phyloP scores from a whole-genome alignment of 1,284 basidiomycete species.

The Leccinum idahoense region DNA sequence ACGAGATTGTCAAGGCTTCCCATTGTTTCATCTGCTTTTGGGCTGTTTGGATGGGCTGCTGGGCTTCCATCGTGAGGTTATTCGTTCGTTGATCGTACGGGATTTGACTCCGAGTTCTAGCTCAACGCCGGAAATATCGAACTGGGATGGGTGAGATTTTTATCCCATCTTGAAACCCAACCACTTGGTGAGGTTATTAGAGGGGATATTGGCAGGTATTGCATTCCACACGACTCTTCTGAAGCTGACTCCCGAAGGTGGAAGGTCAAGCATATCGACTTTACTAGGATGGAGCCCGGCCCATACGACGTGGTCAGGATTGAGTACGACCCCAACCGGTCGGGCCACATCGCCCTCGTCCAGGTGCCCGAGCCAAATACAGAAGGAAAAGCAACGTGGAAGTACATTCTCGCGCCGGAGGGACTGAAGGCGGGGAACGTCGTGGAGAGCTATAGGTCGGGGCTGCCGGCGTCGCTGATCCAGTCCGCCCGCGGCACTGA shows the following conservation, averaged over 20 bases:
- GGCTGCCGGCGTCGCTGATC: slow-evolving; percentile 74
- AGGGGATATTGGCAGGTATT: no score
- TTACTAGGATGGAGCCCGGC: slow-evolving; percentile 71
- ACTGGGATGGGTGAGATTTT: slow-evolving; percentile 37
- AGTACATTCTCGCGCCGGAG: slow-evolving; percentile 81
- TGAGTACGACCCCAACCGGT: slow-evolving; percentile 94
- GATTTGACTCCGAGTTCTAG: slow-evolving; percentile 21
- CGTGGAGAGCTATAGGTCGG: slow-evolving; percentile 83
- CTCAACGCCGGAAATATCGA: slow-evolving; percentile 42
- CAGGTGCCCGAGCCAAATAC: slow-evolving; percentile 50
- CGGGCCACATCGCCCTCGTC: slow-evolving; percentile 90
- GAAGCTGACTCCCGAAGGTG: no score
- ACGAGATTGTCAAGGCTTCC: slow-evolving; percentile 46
- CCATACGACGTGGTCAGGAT: slow-evolving; percentile 88
- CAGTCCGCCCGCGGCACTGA: slow-evolving; percentile 49
- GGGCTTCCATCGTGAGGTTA: slow-evolving; percentile 40
- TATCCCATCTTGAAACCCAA: no score
- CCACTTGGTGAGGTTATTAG: no score
- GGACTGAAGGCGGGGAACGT: slow-evolving; percentile 85
- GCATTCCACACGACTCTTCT: no score
- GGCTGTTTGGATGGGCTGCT: slow-evolving; percentile 58
- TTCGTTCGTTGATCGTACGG: background rate
- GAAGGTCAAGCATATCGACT: slow-evolving; percentile 55
- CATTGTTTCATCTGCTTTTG: slow-evolving; percentile 56
- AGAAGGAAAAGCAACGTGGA: slow-evolving; percentile 53